Evolutionary conservation across 78 protist genomes (phyloP).

Genomic region (Dictyostelium capitatum): DNA sequence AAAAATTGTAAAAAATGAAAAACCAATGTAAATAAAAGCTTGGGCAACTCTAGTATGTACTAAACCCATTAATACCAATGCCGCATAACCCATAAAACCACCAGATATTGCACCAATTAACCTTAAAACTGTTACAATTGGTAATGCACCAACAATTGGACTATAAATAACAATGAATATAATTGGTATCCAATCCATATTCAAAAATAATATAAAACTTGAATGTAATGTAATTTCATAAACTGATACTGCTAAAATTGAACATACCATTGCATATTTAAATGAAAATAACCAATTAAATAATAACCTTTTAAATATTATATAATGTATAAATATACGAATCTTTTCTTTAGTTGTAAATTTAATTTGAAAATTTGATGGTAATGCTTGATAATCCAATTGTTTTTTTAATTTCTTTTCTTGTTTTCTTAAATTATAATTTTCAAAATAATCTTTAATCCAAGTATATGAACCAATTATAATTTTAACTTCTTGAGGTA

Average conservation of each 20-base stretch:
- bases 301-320: constrained; percentile 3
- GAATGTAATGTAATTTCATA: constrained; percentile 20
- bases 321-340: not conserved
- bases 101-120: not conserved
- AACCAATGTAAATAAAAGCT: constrained; percentile 25
- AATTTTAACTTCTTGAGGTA: constrained; percentile 25
- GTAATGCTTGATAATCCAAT: not conserved
- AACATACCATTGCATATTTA: not conserved
- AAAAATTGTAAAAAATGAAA: constrained; percentile 12
- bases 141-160: constrained; percentile 1
- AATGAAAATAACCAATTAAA: constrained; percentile 31
- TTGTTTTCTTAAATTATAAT: not conserved
- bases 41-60: not conserved
- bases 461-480: not conserved
- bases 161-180: not conserved
- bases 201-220: not conserved
- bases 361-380: not conserved
- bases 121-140: not conserved
- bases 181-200: constrained; percentile 31
- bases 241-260: not conserved
- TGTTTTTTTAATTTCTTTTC: not conserved
- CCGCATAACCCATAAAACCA: constrained; percentile 28
- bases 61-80: constrained; percentile 20
- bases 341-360: constrained; percentile 4
- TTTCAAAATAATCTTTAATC: not conserved